Evolutionary conservation across 139 green algal species (phyloP), one percentile per base, ranked within the genome.

Genomic region (Astrephomene gubernaculifera): DNA sequence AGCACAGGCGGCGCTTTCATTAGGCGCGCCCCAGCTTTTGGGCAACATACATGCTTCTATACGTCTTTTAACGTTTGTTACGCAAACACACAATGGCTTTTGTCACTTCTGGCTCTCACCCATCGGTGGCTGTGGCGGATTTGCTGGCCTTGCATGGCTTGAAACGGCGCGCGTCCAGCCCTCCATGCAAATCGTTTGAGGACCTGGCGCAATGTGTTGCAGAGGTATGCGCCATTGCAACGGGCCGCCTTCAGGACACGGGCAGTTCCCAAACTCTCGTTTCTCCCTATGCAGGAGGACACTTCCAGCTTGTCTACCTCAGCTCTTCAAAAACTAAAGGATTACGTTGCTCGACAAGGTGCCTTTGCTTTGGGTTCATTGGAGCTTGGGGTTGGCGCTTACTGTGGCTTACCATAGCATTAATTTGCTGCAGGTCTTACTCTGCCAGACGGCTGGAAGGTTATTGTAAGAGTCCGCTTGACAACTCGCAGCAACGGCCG

Each of bases 401-500:
- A 75, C 41, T 71, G 35, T 71, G 10, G 12, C 33, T 71, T 45
- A 10, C n/a, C n/a, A n/a, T n/a, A n/a, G n/a, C n/a, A n/a, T n/a
- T n/a, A 6, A 19, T 7, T 2, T 72, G 29, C 10, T 41, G 70
- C 71, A 82, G 61, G 61, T 0, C 31, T 68, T 19, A 41, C 6
- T 14, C 31, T 85, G 1, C 39, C 67, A 3, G 44, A 67, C 17
- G 79, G 79, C 63, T 85, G 79, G 79, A 45, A 35, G 29, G 79
- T 17, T 1, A 6, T 21, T 2, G 64, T 85, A 31, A 74, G 67
- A 22, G 45, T 75, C 14, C 79, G 79, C 24, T 33, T 85, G 21
- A 85, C 79, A 29, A 85, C 43, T 6, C 44, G 79, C 21, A 75
- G 79, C 33, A 75, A 67, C 27, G 79, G 79, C 21, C 24, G 35